Conservation (phyloP, 805 yeast species). For the Wickerhamomyces strasburgensis region DNA sequence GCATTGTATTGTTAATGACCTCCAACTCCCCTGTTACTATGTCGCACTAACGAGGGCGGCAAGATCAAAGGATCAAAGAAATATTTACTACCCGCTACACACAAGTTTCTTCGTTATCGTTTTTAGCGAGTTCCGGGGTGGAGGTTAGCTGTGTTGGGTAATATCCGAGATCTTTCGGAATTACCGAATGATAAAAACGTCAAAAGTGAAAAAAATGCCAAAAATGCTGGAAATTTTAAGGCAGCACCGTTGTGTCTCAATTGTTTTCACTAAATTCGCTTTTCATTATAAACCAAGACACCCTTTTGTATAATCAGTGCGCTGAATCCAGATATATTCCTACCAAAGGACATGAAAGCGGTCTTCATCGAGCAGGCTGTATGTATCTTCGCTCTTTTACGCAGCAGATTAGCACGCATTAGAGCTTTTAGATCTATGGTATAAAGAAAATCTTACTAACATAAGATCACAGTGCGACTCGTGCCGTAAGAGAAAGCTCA, state of each 20-base stretch:
- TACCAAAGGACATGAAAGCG: slow-evolving; percentile 14
- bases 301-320: too few relatives aligned
- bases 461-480: slow-evolving; percentile 81
- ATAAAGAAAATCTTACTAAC: too few relatives aligned
- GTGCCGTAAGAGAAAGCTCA: slow-evolving; percentile 73
- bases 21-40: too few relatives aligned
- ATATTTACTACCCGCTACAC: too few relatives aligned
- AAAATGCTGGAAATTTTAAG: neutral
- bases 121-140: too few relatives aligned
- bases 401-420: neutral
- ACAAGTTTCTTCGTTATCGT: neutral
- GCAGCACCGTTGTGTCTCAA: neutral
- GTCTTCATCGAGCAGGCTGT: slow-evolving; percentile 27
- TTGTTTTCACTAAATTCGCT: neutral
- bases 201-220: neutral
- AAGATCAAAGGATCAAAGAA: too few relatives aligned
- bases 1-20: too few relatives aligned
- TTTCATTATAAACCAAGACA: neutral
- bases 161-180: neutral
- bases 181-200: neutral
- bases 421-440: too few relatives aligned
- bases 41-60: too few relatives aligned
- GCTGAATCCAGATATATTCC: neutral
- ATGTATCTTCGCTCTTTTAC: slow-evolving; percentile 5
- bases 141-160: too few relatives aligned